A percentile compares a stretch with the other conserved stretches of the same genome.
phyloP scores from a whole-genome alignment of 148 eudicot species.

The Fagopyrum tataricum region DNA sequence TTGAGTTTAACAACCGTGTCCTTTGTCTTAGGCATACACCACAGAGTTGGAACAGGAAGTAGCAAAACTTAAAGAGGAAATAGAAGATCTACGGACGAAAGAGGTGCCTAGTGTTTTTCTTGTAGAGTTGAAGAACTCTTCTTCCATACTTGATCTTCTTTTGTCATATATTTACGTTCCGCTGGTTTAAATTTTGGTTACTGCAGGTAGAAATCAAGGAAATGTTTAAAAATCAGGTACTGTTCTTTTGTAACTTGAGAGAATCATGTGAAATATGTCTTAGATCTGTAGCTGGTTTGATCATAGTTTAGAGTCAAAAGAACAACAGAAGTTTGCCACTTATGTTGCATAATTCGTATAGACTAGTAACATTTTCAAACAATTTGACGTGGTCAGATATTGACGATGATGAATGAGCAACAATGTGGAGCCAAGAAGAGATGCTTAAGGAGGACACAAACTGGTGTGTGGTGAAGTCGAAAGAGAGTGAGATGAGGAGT shows the following conservation, averaged over 20 bases:
- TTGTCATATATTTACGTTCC: not conserved
- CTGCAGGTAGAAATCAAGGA: slow-evolving; percentile 73
- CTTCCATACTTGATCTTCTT: not conserved
- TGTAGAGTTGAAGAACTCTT: not conserved
- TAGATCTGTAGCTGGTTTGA: no score
- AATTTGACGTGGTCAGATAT: slow-evolving; percentile 27
- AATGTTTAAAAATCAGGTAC: slow-evolving; percentile 85
- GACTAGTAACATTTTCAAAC: not conserved
- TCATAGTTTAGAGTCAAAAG: not conserved
- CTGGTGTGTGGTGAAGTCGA: slow-evolving; percentile 68
- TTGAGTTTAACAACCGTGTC: not conserved
- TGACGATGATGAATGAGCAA: slow-evolving; percentile 56
- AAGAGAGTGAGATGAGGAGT: slow-evolving; percentile 13
- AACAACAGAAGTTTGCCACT: not conserved
- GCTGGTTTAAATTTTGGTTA: slow-evolving; percentile 9
- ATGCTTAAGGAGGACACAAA: slow-evolving; percentile 69
- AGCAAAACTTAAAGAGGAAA: slow-evolving; percentile 71
- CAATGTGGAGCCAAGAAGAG: slow-evolving; percentile 46
- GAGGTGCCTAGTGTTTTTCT: slow-evolving; percentile 33
- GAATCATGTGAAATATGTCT: no score
- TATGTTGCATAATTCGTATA: not conserved
- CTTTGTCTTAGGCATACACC: slow-evolving; percentile 62
- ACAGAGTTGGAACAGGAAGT: slow-evolving; percentile 87
- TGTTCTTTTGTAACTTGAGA: not conserved
- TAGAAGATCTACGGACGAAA: slow-evolving; percentile 55